These are phyloP conservation scores for Rhodotorula kratochvilovae DNA, from an alignment of 768 basidiomycete species.

Conservation along the genomic window DNA sequence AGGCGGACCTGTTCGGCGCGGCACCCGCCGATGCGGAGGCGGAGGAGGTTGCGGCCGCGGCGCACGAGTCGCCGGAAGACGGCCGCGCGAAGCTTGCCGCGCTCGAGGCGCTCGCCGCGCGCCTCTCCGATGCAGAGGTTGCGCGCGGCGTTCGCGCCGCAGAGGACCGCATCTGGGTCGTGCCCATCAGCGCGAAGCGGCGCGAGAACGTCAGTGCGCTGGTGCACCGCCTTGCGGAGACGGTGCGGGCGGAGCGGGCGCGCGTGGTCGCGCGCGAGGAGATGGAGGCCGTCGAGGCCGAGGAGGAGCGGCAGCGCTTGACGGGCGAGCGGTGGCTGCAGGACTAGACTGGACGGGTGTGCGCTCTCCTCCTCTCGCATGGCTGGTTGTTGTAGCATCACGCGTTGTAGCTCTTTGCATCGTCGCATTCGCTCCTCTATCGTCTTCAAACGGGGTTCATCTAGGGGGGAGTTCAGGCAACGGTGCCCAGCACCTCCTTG, in stretches of 20 bases:
- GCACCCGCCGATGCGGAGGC: slow-evolving; percentile 46
- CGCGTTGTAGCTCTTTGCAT: neutral
- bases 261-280: slow-evolving; percentile 72
- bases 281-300: slow-evolving; percentile 65
- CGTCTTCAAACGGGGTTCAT: neutral
- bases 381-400: neutral
- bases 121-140: slow-evolving; percentile 3
- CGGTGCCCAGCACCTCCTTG: slow-evolving; percentile 15
- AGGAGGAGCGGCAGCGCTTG: slow-evolving; percentile 52
- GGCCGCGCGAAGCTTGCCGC: slow-evolving; percentile 8
- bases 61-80: slow-evolving; percentile 33
- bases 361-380: neutral
- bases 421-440: neutral
- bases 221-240: slow-evolving; percentile 63
- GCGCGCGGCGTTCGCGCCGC: slow-evolving; percentile 55
- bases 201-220: slow-evolving; percentile 71
- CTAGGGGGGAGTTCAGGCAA: neutral
- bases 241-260: slow-evolving; percentile 72
- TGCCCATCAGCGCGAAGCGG: slow-evolving; percentile 80
- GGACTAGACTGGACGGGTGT: neutral
- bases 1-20: slow-evolving; percentile 73
- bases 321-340: neutral
- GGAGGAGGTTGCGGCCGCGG: slow-evolving; percentile 53
- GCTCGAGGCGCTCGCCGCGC: neutral
- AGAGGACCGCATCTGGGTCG: slow-evolving; percentile 50